Evolutionary conservation across 2,329 filamentous ascomycete species (phyloP), one percentile per base, ranked within the genome.

Genomic region (Pseudomassariella vexata): DNA sequence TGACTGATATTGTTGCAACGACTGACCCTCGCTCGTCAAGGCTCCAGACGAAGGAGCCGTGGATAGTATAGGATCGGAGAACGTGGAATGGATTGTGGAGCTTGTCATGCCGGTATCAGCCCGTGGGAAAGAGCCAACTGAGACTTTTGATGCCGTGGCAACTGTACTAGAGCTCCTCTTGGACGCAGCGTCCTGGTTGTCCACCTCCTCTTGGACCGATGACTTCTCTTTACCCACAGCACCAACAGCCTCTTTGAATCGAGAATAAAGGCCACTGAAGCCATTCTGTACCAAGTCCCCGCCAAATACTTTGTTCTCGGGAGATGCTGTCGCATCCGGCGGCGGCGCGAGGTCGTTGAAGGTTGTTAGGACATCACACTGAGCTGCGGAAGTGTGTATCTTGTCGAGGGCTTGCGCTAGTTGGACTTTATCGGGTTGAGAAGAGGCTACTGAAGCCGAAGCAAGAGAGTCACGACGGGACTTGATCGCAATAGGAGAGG

Each of bases 261-360:
- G 80, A 58, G 76, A 92, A 57, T 95, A 96, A 22, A 96, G 65
- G 1, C 90, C 88, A 51, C 85, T 94, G 28, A 96, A 66, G 5
- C 90, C 87, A 57, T 90, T 85, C 41, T 92, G 85, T 15, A 92
- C 77, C 24, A 83, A 59, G 37, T 94, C 87, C 17, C 79, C 76
- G 0, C 81, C 69, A 22, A 85, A 66, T 7, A 74, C 74, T 53
- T 86, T 87, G 37, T 68, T 76, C 47, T 94, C 87, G 16, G 68
- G 59, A 10, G 66, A 60, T 2, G 71, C 65, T 2, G 75, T 62
- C 1, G 73, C 66, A 3, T 69, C 64, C 0, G 84, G 79, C 5
- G 81, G 79, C 1, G 82, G 73, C 1, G 83, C 85, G 49, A 94
- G 89, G 52, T 95, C 89, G 60, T 94, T 94, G 61, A 96, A 96